Evolutionary conservation across 2,329 filamentous ascomycete genomes (phyloP), one percentile per base, ranked within the genome.

Genomic region (Zymoseptoria passerinii): DNA sequence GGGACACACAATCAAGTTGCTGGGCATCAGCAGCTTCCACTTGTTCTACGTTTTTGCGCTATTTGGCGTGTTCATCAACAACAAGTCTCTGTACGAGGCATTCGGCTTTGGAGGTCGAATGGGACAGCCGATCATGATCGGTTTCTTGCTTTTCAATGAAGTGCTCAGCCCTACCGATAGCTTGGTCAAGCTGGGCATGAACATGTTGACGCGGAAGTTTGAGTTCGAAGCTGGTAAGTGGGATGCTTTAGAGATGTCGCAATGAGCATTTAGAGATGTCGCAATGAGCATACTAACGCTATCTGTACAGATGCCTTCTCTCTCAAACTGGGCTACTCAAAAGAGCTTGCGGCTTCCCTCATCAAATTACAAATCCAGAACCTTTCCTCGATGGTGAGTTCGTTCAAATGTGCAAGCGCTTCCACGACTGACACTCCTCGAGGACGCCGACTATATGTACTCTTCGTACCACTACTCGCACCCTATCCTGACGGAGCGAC

Each of bases 361-460:
- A 91, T 99, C 77, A 96, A 96, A 80, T 88, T 99, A 55, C 95
- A 99, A 77, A 90, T 96, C 70, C 92, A 97, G 79, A 99, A 99
- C 73, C 81, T 99, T 66, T 95, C 90, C 76, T 95, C 90, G 61
- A 97, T 99, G 92, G 64, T 66, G 58, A 28, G 61, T 50, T 10
- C 35, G 10, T 16, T n/a, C 13, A 13, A 13, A 44, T n/a, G 35
- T 16, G n/a, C 53, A 52, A 20, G 9, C 18, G 16, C 48, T 52
- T n/a, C 19, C 48, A 28, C 10, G 35, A 50, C 29, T 48, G 53
- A 40, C 50, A 16, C 23, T 50, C 44, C 9, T 55, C 9, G 23
- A 66, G 64, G 94, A 99, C 69, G 94, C 94, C 28, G 95, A 99
- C 76, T 95, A 89, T 88, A 85, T 96, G 83, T 99, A 95, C 75